These are phyloP conservation scores for Magnaporthiopsis incrustans DNA, from an alignment of 2,329 filamentous ascomycete species.

Conservation along the genomic window DNA sequence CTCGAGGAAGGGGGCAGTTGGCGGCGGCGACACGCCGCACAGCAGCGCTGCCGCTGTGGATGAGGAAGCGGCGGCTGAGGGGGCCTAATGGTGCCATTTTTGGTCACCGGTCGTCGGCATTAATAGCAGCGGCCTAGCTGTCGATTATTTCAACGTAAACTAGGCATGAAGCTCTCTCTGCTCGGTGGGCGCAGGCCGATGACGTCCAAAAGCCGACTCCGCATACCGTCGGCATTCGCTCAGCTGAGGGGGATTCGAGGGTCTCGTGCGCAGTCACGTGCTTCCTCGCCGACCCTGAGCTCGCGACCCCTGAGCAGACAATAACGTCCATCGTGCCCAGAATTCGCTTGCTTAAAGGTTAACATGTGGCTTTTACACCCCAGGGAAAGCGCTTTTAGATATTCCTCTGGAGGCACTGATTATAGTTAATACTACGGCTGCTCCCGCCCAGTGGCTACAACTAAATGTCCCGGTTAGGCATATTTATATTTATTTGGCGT, in stretches of 20 bases:
- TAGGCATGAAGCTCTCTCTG: not conserved
- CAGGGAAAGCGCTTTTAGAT: not conserved
- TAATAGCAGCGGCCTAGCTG: not conserved
- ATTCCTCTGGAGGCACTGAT: not conserved
- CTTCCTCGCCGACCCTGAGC: not conserved
- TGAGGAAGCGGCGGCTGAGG: not conserved
- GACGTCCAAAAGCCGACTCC: not conserved
- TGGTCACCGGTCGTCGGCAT: not conserved
- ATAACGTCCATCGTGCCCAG: not conserved
- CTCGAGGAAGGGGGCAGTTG: conserved; percentile 9
- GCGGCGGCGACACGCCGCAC: not conserved
- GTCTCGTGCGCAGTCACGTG: not conserved
- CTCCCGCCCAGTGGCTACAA: not conserved
- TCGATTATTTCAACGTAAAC: not conserved
- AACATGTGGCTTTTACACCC: no score
- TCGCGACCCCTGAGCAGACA: not conserved
- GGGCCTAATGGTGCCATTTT: not conserved
- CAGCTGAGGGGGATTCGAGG: not conserved
- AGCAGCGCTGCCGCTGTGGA: conserved; percentile 3
- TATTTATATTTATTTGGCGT: no score
- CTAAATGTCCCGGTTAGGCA: no score
- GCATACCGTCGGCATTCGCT: not conserved
- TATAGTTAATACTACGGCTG: not conserved
- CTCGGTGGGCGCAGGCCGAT: not conserved
- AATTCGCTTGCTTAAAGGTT: no score